phyloP scores from a whole-genome alignment of 257 asterid genomes.

The Cruciata laevipes region DNA sequence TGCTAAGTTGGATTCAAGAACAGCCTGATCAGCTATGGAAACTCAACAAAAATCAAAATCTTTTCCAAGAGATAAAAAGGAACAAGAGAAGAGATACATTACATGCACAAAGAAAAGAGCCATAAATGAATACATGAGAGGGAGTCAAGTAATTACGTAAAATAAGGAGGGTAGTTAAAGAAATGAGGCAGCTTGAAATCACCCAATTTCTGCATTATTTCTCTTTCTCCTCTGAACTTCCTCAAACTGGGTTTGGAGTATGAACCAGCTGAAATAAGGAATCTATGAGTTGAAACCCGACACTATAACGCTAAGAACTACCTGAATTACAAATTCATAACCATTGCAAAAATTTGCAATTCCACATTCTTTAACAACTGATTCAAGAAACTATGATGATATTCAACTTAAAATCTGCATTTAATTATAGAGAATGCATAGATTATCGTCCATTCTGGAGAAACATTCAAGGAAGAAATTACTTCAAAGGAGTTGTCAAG shows the following conservation, averaged over 20 bases:
- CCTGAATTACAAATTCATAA: too few species aligned
- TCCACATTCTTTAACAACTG: background rate
- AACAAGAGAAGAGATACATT: background rate
- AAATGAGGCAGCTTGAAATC: constrained; percentile 29
- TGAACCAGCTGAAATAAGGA: background rate
- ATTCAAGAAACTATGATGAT: too few species aligned
- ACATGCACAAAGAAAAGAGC: background rate
- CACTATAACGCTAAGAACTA: background rate
- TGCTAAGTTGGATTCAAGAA: background rate
- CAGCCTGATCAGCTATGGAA: background rate
- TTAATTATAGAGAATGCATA: background rate
- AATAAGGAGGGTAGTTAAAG: constrained; percentile 34
- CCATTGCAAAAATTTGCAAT: too few species aligned
- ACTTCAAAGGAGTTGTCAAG: too few species aligned
- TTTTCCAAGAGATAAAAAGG: background rate
- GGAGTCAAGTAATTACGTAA: constrained; percentile 20
- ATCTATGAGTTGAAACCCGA: background rate
- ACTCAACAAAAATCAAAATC: background rate
- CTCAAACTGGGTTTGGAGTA: background rate
- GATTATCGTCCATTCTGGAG: background rate
- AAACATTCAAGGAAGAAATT: too few species aligned
- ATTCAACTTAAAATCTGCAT: background rate
- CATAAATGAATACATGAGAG: background rate
- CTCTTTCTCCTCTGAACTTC: background rate
- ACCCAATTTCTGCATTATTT: constrained; percentile 8